These are phyloP conservation scores for Aspergillus arachidicola DNA, from an alignment of 2,329 filamentous ascomycete genomes.

Conservation along the genomic window DNA sequence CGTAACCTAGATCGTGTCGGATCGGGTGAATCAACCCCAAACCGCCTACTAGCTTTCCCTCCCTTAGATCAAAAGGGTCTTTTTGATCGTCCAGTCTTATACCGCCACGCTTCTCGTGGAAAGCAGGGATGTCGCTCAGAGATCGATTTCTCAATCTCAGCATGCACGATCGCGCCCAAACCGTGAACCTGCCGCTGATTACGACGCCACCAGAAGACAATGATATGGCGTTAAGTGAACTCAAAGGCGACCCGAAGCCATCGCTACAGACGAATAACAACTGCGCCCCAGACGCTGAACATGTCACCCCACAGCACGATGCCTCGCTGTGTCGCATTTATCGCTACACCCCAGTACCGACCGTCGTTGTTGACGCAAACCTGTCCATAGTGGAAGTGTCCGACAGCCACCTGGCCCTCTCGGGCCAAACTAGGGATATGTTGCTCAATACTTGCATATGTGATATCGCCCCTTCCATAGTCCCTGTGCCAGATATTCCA, in stretches of 20 bases:
- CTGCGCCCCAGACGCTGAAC: neutral
- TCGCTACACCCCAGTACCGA: conserved; percentile 39
- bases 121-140: conserved; percentile 21
- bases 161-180: conserved; percentile 17
- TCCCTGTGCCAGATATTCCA: conserved; percentile 39
- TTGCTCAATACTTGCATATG: conserved; percentile 42
- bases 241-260: conserved; percentile 2
- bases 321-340: conserved; percentile 28
- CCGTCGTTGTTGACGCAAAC: conserved; percentile 41
- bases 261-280: neutral
- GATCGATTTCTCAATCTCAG: conserved; percentile 27
- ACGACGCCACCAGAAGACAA: conserved; percentile 30
- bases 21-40: neutral
- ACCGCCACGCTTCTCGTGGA: neutral
- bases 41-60: neutral
- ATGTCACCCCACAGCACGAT: neutral
- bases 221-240: neutral
- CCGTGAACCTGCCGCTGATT: conserved; percentile 22
- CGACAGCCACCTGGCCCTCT: conserved; percentile 44
- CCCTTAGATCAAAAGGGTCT: neutral
- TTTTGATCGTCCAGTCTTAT: neutral
- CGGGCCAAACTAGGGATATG: conserved; percentile 34
- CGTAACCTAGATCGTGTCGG: neutral
- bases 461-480: conserved; percentile 38
- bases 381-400: conserved; percentile 48